Percentiles rank a stretch among this genome's conserved stretches.
These are phyloP conservation scores for Talaromyces sp. DNA, from an alignment of 2,329 filamentous ascomycete species.

Conservation along the genomic window DNA sequence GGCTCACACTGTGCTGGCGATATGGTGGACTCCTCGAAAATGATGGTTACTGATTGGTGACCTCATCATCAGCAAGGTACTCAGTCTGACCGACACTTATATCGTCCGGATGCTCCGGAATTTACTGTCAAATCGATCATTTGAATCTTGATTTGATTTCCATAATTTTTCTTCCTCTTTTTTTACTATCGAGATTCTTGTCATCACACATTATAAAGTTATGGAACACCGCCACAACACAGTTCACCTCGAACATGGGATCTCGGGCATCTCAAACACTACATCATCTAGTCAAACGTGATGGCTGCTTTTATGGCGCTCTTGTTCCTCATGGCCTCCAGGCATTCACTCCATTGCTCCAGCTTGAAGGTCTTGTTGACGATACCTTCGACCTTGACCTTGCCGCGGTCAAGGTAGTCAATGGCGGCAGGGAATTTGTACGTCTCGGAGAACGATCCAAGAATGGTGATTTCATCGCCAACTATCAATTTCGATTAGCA, in stretches of 20 bases:
- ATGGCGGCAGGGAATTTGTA: conserved; percentile 62
- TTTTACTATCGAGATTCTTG: not conserved
- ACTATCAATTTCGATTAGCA: conserved; percentile 14
- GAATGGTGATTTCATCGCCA: conserved; percentile 62
- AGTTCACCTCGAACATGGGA: not conserved
- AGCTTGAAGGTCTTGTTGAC: conserved; percentile 68
- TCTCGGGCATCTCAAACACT: not conserved
- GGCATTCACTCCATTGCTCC: conserved; percentile 65
- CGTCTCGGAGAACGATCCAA: conserved; percentile 67
- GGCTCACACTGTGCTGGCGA: not conserved
- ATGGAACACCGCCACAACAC: not conserved
- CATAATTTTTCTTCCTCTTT: not conserved
- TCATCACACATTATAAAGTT: conserved; percentile 1
- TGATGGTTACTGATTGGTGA: not conserved
- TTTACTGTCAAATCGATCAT: not conserved
- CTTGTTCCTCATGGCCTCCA: conserved; percentile 67
- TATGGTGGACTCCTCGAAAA: not conserved
- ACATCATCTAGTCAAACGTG: conserved; percentile 52
- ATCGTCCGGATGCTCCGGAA: not conserved
- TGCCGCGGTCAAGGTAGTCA: conserved; percentile 44
- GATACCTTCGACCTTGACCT: conserved; percentile 54
- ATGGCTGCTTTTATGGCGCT: conserved; percentile 69
- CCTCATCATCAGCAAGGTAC: not conserved
- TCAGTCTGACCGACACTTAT: not conserved
- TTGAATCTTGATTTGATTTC: not conserved